Conservation (phyloP, 148 eudicot genomes). For the Camellia lanceoleosa region DNA sequence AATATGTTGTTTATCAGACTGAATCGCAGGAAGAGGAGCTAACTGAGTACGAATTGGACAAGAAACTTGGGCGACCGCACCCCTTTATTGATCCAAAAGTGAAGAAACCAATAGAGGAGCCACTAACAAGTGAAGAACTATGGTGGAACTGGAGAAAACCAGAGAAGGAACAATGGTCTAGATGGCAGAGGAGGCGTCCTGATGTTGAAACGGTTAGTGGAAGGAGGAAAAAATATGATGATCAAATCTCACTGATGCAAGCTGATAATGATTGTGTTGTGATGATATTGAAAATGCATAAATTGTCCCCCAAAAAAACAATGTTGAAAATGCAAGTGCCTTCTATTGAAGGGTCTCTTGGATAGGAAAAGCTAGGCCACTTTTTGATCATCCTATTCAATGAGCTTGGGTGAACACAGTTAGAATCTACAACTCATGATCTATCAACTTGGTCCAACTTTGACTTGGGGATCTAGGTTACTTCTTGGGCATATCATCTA, state of each 20-base stretch:
- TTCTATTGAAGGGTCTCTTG: neutral
- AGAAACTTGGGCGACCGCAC: conserved; percentile 79
- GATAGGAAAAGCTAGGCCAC: neutral
- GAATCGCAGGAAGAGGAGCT: conserved; percentile 59
- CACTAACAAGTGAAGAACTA: conserved; percentile 84
- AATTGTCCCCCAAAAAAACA: too few relatives aligned
- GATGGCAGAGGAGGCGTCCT: conserved; percentile 95
- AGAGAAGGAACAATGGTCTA: conserved; percentile 83
- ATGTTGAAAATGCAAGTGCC: neutral
- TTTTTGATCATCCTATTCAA: neutral
- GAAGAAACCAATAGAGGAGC: conserved; percentile 60
- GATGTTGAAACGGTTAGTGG: conserved; percentile 94
- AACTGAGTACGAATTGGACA: conserved; percentile 77
- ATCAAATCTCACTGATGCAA: neutral
- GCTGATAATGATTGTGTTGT: neutral
- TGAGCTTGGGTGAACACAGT: neutral
- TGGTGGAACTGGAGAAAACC: conserved; percentile 99
- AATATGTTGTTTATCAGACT: conserved; percentile 70
- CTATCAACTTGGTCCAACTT: neutral
- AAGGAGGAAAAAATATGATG: conserved; percentile 15
- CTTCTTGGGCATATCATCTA: neutral
- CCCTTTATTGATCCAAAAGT: conserved; percentile 79
- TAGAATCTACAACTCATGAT: neutral
- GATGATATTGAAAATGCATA: conserved; percentile 1
- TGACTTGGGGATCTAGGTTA: neutral